phyloP scores from a whole-genome alignment of 148 eudicot species.

The Cornus florida region DNA sequence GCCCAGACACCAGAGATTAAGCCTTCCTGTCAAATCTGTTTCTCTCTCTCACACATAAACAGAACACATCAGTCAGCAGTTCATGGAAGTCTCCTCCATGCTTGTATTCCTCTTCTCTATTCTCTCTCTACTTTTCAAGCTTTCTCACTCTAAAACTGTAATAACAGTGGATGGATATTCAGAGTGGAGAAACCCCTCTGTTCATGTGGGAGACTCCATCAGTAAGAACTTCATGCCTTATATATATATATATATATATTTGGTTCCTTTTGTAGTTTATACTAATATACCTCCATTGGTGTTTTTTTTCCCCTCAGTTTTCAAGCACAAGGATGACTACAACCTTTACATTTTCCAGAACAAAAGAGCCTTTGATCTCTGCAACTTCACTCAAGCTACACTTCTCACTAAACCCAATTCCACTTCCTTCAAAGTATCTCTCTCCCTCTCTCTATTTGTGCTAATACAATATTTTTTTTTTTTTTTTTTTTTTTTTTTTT shows the following conservation, averaged over 20 bases:
- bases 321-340: constrained; percentile 75
- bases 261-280: not conserved
- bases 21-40: not conserved
- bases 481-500: too few species aligned
- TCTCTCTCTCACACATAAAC: not conserved
- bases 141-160: constrained; percentile 47
- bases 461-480: not conserved
- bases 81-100: constrained; percentile 12
- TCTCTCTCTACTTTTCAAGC: constrained; percentile 19
- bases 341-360: constrained; percentile 78
- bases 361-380: constrained; percentile 52
- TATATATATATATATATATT: not conserved
- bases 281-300: not conserved
- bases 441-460: not conserved
- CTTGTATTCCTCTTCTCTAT: constrained; percentile 14
- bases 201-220: constrained; percentile 71
- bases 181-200: constrained; percentile 60
- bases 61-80: not conserved
- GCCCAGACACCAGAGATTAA: not conserved
- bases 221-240: constrained; percentile 31
- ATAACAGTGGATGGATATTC: constrained; percentile 80
- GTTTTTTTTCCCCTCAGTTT: constrained; percentile 39
- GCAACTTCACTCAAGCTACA: constrained; percentile 84
- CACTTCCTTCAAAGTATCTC: constrained; percentile 53
- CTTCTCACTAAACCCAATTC: constrained; percentile 63